These are phyloP conservation scores for Globisporangium recalcitrans DNA, from an alignment of 352 stramenopile genomes.

Conservation along the genomic window DNA sequence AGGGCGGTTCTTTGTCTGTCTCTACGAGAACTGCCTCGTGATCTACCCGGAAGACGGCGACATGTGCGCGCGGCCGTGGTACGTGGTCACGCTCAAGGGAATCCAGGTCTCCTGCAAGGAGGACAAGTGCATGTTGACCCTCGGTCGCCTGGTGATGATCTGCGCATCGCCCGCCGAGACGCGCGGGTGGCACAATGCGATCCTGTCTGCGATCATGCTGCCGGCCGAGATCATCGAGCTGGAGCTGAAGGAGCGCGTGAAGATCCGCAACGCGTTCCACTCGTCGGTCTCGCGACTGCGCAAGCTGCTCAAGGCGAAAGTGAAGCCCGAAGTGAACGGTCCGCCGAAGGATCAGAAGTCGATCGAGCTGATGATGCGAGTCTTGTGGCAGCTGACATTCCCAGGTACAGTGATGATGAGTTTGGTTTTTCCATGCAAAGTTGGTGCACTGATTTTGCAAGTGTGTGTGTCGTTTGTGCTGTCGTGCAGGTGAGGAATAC, in stretches of 20 bases:
- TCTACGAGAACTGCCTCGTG: conserved; percentile 75
- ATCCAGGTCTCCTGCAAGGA: conserved; percentile 61
- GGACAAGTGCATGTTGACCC: conserved; percentile 55
- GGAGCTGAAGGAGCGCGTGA: conserved; percentile 69
- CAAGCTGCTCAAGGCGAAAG: conserved; percentile 70
- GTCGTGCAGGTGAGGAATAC: conserved; percentile 32
- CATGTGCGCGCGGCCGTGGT: conserved; percentile 60
- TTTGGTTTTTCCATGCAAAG: background rate
- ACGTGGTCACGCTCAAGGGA: conserved; percentile 62
- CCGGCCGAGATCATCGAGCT: conserved; percentile 69
- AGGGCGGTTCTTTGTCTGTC: conserved; percentile 65
- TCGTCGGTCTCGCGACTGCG: conserved; percentile 62
- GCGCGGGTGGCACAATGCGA: conserved; percentile 69
- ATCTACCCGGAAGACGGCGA: conserved; percentile 75
- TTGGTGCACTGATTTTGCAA: conserved; percentile 4
- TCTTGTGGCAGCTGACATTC: conserved; percentile 65
- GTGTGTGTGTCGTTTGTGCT: background rate
- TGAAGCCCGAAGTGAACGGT: conserved; percentile 66
- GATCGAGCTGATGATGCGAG: conserved; percentile 75
- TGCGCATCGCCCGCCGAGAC: conserved; percentile 50
- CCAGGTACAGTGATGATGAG: conserved; percentile 13
- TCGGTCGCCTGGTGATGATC: conserved; percentile 56
- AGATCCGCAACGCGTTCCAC: conserved; percentile 63
- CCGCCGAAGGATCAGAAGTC: conserved; percentile 66
- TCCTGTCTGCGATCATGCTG: conserved; percentile 53